Evolutionary conservation across 306 rosid species (phyloP).

Genomic region (Alnus glutinosa): DNA sequence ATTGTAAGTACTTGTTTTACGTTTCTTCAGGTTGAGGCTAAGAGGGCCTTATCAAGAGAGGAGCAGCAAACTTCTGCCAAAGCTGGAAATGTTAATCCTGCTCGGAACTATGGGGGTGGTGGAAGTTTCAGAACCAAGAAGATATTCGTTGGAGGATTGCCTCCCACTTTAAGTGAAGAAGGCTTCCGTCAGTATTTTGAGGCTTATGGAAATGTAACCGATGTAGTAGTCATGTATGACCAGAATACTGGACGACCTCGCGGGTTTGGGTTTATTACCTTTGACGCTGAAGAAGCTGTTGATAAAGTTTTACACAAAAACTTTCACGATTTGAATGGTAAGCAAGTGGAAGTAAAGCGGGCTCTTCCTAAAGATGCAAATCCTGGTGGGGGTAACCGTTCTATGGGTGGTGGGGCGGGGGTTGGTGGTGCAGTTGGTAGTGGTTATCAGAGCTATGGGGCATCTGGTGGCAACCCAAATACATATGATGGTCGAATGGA

Average conservation of each 20-base stretch:
- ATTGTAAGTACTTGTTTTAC: constrained; percentile 21
- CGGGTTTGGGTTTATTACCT: constrained; percentile 96
- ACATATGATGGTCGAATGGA: constrained; percentile 88
- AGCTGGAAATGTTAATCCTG: constrained; percentile 62
- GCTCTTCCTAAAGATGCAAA: constrained; percentile 99
- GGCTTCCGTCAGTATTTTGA: constrained; percentile 88
- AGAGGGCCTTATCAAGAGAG: constrained; percentile 96
- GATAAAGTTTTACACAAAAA: constrained; percentile 95
- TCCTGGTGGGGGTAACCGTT: constrained; percentile 84
- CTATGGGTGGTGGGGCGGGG: constrained; percentile 64
- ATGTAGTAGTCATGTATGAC: constrained; percentile 96
- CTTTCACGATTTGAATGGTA: constrained; percentile 93
- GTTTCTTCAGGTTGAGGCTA: constrained; percentile 91
- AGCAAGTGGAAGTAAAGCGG: constrained; percentile 98
- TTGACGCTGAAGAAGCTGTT: constrained; percentile 91
- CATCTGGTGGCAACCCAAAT: constrained; percentile 83
- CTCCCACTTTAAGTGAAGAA: constrained; percentile 84
- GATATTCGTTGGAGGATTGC: constrained; percentile 96
- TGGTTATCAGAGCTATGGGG: constrained; percentile 86
- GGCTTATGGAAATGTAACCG: constrained; percentile 79
- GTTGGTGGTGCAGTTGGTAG: constrained; percentile 60
- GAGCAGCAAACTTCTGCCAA: constrained; percentile 89
- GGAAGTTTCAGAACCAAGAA: constrained; percentile 90
- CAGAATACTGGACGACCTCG: constrained; percentile 98
- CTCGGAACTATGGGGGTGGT: constrained; percentile 68